Evolutionary conservation across 495 filamentous ascomycete genomes (phyloP), one percentile per base, ranked within the genome.

Genomic region (Penicilliopsis zonata): DNA sequence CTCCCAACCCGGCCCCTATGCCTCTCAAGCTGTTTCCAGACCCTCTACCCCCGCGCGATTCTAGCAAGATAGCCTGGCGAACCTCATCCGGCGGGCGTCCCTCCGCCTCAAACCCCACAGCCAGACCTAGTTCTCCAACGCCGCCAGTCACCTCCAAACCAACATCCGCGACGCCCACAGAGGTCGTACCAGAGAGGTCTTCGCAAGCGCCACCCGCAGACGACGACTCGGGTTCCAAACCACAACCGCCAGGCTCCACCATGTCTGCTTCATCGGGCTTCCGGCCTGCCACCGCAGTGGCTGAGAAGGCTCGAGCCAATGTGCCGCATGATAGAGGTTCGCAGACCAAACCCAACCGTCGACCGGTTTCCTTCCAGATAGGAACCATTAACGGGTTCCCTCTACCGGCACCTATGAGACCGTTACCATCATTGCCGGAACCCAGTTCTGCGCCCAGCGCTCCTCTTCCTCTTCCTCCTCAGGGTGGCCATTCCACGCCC

Each of bases 21-120:
- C 25, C 51, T 0, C 34, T 63, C 33, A 63, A 60, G 25, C 46
- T 63, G 9, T 63, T 63, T 34, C 59, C 59, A 17, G 48, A 57
- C 32, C 43, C 57, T 3, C 40, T 47, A 24, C 47, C 56, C 5
- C 47, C 55, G n/a, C 53, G 54, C 8, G 37, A 48, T 5, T 53
- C 56, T 3, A 59, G 52, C 27, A 54, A 40, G 21, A 44, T 33
- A 14, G 49, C 50, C 5, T 42, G 42, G 38, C 46, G 54, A 19
- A 35, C 52, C n/a, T 53, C 54, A 5, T 34, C 22, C 13, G 22
- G 18, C 14, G 10, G 10, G 15, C 38, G 37, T 18, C 33, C 32
- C 25, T 30, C 40, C 12, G 26, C 33, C n/a, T 34, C 36, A 3
- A 38, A 28, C 20, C 28, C 18, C 23, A 30, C 34, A 16, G 18